Evolutionary conservation across 306 rosid genomes (phyloP), one percentile per base, ranked within the genome.

Genomic region (Rosa persica): DNA sequence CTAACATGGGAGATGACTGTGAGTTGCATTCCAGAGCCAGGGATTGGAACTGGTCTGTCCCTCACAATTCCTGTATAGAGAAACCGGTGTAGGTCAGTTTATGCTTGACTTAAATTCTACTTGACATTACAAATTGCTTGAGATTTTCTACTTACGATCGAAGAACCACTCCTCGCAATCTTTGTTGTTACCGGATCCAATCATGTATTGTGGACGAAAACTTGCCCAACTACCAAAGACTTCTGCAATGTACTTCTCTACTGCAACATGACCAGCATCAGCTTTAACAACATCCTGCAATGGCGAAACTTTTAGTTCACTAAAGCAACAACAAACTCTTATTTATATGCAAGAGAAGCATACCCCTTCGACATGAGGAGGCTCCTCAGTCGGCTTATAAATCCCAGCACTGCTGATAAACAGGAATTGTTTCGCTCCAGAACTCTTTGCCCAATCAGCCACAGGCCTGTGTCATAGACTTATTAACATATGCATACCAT

Each of bases 121-220:
- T 23, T 67, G 16, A 39, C 49, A 25, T 16, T 3, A 17, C 27
- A 65, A 4, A 22, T 70, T 68, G 72, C 12, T 9, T 19, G 49
- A 67, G 71, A 73, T 22, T 0, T 40, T 36, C 66, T 40, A 68
- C 93, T 91, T 91, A 92, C 98, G 82, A 71, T 95, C 96, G 44
- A 92, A 95, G 87, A 92, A 95, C 98, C 98, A 95, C 82, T 95
- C 98, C 80, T 95, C 98, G 40, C 96, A 87, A 72, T 95, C 98
- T 83, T 95, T 95, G 88, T 92, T 92, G 92, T 95, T 95, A 84
- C 98, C 97, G n/a, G 98, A 92, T 4, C 98, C 98, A 67, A 79
- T 82, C 91, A 92, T 94, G 89, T 94, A 92, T 27, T 92, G 98
- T 23, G 98, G 98, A 36, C 97, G 87, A 80, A 95, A 95, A 48